Base-by-base conservation (phyloP, 116 monocot species). In the Papilionanthe hybrid region DNA sequence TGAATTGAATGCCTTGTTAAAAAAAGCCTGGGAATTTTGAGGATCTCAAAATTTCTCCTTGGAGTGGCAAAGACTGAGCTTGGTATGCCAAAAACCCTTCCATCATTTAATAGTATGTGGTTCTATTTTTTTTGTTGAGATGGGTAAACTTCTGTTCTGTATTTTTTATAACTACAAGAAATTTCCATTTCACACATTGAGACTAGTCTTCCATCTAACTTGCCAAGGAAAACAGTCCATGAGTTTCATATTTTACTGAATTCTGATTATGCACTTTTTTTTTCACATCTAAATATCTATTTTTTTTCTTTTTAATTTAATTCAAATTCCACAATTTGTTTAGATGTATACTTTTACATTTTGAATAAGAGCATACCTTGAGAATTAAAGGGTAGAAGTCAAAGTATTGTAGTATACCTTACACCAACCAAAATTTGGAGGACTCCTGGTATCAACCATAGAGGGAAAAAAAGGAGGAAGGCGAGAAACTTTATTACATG, bases 11-110 rank as follows among this genome's bases (percentile, higher is more conserved):
- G 56, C 22, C 75, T 58, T 79, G 43, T 55, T 58, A 66, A 63
- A 37, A 53, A 89, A 86, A 79, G 81, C 48, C 69, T 89, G 74
- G 89, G 89, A 71, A 84, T 89, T 74, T 66, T 79, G 30, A 83
- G 56, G 77, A 83, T 89, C 72, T 86, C 89, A 42, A 86, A 84
- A 75, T 77, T 79, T 68, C 81, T 89, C 19, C 69, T 84, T 55
- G 86, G 86, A 73, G 81, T 84, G 49, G 79, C 84, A 65, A 83
- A 82, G 56, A 60, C 71, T 42, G 84, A 89, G 75, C 20, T 20
- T 57, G 89, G 86, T 86, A 84, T 71, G 78, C 57, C 77, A 27
- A 8, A 42, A 50, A 27, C 37, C n/a, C 23, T 75, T 55, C 15
- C 43, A 42, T 82, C 0, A 25, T 49, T 44, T 49, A 1, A 0